Conservation (phyloP, 2,329 filamentous ascomycete genomes). For the Aspergillus awamori region DNA sequence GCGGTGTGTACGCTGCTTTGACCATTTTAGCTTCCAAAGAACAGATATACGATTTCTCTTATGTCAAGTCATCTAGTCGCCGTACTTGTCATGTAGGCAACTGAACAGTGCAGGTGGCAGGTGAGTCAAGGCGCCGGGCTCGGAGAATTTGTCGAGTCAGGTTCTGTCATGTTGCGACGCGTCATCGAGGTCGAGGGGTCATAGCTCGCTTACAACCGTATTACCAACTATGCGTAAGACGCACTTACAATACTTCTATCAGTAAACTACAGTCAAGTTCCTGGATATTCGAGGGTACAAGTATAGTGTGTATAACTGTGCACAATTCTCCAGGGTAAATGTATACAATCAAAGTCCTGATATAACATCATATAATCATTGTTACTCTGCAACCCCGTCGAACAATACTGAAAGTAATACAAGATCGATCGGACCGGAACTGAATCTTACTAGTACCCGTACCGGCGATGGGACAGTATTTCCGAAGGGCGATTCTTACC, state of each 20-base stretch:
- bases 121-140: neutral
- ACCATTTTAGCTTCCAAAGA: neutral
- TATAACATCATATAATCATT: neutral
- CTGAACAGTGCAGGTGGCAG: neutral
- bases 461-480: neutral
- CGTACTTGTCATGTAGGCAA: neutral
- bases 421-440: neutral
- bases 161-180: neutral
- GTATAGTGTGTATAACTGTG: too few relatives aligned
- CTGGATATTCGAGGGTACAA: too few relatives aligned
- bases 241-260: neutral
- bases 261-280: neutral
- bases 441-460: neutral
- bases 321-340: too few relatives aligned
- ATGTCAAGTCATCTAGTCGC: too few relatives aligned
- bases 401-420: neutral
- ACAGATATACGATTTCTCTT: too few relatives aligned
- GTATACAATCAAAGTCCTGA: neutral
- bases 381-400: neutral
- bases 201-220: neutral
- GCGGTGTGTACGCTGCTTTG: neutral
- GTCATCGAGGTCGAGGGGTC: neutral
- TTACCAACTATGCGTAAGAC: neutral
- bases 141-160: conserved; percentile 1
- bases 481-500: neutral